Base-by-base conservation (phyloP, 2,329 filamentous ascomycete genomes). In the Ophiostoma tasmaniense region DNA sequence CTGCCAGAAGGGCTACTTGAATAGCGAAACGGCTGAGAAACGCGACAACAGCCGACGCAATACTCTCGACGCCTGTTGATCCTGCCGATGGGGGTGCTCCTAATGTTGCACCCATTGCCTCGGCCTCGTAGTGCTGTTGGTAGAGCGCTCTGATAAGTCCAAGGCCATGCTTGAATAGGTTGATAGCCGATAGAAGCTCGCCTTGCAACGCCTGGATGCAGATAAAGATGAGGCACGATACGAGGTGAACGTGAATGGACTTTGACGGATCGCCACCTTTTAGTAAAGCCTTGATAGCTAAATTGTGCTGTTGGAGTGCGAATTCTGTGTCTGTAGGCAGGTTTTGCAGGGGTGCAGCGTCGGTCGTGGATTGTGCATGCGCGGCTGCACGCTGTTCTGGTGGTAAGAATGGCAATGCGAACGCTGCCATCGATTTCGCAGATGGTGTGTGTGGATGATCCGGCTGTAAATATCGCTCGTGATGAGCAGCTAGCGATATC, bases 181-280 rank as follows among this genome's bases (percentile, higher is more conserved):
- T 61, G 37, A 72, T 70, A 30, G 71, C 68, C 3, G 71, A 72
- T 10, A 50, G 66, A 8, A 70, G 50, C 52, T 71, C 68, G 37
- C 70, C 67, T 20, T 70, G 71, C 45, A 72, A 68, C 0, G 71
- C 70, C 39, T 72, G 69, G 10, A 70, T 71, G 35, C 71, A 71
- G n/a, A 71, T 68, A 10, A 71, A 72, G 3, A 72, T 68, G 4
- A 72, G n/a, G 20, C 71, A 72, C 6, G 71, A 72, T 14, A 70
- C 69, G 0, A 69, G 64, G 39, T 72, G 70, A 4, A 69, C 66
- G 3, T 62, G 35, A 4, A 70, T 55, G 25, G 50, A 55, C 25
- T 55, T 55, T 11, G 50, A 55, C 3, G 59, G 28, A 33, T 64
- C 62, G 5, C n/a, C 33, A 17, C 33, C 62, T 17, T 22, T n/a